Evolutionary conservation across 192 early-diverging fungal species (phyloP).

Genomic region (Mortierella hygrophila): DNA sequence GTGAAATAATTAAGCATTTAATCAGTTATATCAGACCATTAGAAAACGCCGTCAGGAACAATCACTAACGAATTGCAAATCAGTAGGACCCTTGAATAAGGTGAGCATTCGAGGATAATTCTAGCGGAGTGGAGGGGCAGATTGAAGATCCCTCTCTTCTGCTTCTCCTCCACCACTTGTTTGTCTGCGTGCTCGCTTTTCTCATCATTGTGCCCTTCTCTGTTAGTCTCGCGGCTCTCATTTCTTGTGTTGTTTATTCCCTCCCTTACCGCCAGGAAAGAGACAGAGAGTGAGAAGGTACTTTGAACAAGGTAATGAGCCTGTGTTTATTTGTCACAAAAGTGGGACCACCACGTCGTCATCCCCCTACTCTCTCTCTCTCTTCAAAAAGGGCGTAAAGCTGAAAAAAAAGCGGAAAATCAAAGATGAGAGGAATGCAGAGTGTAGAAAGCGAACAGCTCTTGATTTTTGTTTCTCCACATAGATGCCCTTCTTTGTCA

Average conservation of each 20-base stretch:
- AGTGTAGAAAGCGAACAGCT: not conserved
- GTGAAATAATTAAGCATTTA: not conserved
- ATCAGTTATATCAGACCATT: not conserved
- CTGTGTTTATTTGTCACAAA: not conserved
- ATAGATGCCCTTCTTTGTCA: not conserved
- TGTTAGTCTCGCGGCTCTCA: not conserved
- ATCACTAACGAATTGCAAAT: not conserved
- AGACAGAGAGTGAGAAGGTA: not conserved
- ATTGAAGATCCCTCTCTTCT: not conserved
- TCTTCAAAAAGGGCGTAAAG: not conserved
- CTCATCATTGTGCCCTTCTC: not conserved
- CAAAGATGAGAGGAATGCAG: not conserved
- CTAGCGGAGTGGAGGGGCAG: not conserved
- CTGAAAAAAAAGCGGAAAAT: not conserved
- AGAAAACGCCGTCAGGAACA: not conserved
- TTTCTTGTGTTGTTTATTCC: not conserved
- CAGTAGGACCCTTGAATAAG: not conserved
- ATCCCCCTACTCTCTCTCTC: not conserved
- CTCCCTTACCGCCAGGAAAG: not conserved
- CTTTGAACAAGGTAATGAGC: not conserved
- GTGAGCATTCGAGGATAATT: not conserved
- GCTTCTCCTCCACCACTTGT: slow-evolving; percentile 2
- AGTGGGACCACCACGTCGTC: not conserved
- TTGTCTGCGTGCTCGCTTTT: slow-evolving; percentile 7
- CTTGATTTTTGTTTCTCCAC: slow-evolving; percentile 3